These are phyloP conservation scores for Phallus indusiatus DNA, from an alignment of 768 basidiomycete genomes.

Conservation along the genomic window DNA sequence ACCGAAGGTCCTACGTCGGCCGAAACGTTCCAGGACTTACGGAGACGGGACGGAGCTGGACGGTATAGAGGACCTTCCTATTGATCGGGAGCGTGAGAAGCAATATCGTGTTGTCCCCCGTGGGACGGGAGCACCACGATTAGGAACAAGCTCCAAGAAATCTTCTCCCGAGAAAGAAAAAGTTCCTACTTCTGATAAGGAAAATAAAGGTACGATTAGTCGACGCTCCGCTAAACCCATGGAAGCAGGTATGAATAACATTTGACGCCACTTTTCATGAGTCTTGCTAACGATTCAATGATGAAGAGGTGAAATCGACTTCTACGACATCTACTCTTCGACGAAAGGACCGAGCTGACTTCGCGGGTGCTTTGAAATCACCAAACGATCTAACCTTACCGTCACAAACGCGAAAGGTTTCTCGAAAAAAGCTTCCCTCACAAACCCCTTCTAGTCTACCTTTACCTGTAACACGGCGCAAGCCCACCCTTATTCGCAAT, in stretches of 20 bases:
- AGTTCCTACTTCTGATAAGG: constrained; percentile 26
- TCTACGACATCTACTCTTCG: constrained; percentile 46
- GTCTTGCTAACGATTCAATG: background rate
- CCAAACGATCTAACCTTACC: constrained; percentile 21
- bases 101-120: constrained; percentile 70
- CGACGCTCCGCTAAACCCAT: constrained; percentile 36
- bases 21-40: constrained; percentile 67
- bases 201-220: constrained; percentile 44
- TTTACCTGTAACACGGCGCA: constrained; percentile 41
- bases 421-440: constrained; percentile 33
- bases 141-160: background rate
- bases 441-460: constrained; percentile 32
- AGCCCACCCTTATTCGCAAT: constrained; percentile 85
- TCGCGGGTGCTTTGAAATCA: constrained; percentile 28
- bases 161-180: constrained; percentile 19
- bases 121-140: constrained; percentile 29
- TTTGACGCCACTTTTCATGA: background rate
- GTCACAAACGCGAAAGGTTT: constrained; percentile 20
- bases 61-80: constrained; percentile 76
- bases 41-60: constrained; percentile 90
- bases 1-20: constrained; percentile 62
- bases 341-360: constrained; percentile 49
- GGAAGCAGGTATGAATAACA: background rate
- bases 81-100: constrained; percentile 75
- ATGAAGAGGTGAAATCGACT: constrained; percentile 1